Evolutionary conservation across 148 eudicot species (phyloP), one percentile per base, ranked within the genome.

Genomic region (Rhododendron henanense): DNA sequence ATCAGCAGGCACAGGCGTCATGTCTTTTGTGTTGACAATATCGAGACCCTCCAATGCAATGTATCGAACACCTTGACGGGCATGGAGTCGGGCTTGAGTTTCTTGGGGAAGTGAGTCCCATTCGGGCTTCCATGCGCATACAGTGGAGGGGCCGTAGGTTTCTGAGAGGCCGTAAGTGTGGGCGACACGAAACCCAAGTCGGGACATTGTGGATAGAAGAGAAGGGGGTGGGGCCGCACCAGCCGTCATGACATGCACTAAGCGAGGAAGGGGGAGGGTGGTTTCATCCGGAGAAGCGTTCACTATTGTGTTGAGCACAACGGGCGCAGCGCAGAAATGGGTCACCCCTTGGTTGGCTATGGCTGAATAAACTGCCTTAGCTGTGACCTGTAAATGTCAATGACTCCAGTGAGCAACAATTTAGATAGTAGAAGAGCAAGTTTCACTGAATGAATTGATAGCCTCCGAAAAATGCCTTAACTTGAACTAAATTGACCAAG

Each of bases 121-220:
- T 85, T 96, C 99, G 0, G 98, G 99, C 88, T 96, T 96, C 99
- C 99, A 96, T 19, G 95, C 98, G 18, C 96, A 93, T 85, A 95
- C 90, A 2, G 96, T 94, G 48, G 98, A 93, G 51, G 99, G 99
- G 16, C 98, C 99, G 6, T 90, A 96, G 28, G 98, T 96, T 86
- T 95, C 98, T 0, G 98, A 95, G 18, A 96, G 97, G 86, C 98
- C 98, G 3, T 96, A 96, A 10, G 99, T 95, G 91, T 96, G 99
- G 69, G 99, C 73, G 11, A 96, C 97, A 19, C 93, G 95, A 87
- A 96, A 96, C 73, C 99, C 98, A 65, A 82, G 92, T 39, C 88
- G 76, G 25, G 94, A 87, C 99, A 96, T 95, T 84, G 90, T 94
- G 55, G 84, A 90, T 59, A 96, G 94, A 75, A 96, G 90, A 0